phyloP scores from a whole-genome alignment of 495 filamentous ascomycete species.

The Talaromyces ruber region DNA sequence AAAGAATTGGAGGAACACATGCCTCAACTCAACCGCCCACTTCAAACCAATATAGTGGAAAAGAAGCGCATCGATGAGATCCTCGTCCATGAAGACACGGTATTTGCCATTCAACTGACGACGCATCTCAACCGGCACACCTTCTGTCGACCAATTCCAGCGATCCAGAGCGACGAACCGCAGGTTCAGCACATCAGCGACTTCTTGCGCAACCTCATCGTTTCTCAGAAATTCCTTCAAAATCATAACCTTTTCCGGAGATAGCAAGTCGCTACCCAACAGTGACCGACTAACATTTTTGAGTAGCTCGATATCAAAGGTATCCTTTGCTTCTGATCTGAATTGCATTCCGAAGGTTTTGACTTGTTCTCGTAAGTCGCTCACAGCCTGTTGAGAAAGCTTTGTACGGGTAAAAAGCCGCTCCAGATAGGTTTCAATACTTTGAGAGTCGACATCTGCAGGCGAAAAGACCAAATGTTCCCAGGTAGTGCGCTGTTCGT shows the following conservation, averaged over 20 bases:
- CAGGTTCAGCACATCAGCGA: constrained; percentile 63
- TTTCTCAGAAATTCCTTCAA: constrained; percentile 53
- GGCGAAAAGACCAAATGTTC: constrained; percentile 49
- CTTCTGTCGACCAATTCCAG: constrained; percentile 52
- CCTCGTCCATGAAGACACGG: constrained; percentile 57
- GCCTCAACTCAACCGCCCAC: constrained; percentile 51
- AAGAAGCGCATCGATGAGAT: constrained; percentile 56
- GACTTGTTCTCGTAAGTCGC: constrained; percentile 33
- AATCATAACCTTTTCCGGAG: constrained; percentile 48
- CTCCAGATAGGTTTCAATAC: constrained; percentile 43
- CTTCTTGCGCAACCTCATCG: constrained; percentile 45
- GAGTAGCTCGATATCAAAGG: constrained; percentile 32
- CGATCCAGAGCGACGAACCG: constrained; percentile 46
- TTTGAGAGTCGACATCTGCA: constrained; percentile 31
- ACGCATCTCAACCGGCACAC: constrained; percentile 49
- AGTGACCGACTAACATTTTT: constrained; percentile 46
- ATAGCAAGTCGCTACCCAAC: constrained; percentile 45
- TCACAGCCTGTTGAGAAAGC: constrained; percentile 32
- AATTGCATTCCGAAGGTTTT: constrained; percentile 33
- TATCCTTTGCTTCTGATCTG: constrained; percentile 8
- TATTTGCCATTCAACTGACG: constrained; percentile 55
- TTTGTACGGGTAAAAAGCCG: constrained; percentile 37
- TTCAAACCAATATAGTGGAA: constrained; percentile 55
- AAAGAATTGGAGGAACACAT: constrained; percentile 22
- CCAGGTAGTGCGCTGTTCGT: constrained; percentile 43